Percentiles rank a stretch among this genome's conserved stretches.
Evolutionary conservation across 495 filamentous ascomycete species (phyloP).

Genomic region (Aspergillus mulundensis): DNA sequence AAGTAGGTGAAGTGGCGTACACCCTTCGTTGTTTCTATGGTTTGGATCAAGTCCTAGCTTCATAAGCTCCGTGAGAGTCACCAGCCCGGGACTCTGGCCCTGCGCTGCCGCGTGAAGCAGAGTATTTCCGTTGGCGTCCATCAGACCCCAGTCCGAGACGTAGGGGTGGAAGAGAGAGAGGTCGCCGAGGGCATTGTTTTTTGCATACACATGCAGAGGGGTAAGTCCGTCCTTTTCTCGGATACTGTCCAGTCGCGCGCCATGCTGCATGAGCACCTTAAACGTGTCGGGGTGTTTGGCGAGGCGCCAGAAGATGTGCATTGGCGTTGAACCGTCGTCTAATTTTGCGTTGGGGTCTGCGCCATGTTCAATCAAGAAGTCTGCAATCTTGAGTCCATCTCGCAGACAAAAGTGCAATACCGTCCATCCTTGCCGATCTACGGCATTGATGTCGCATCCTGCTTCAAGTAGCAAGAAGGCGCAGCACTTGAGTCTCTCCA

Average conservation of each 20-base stretch:
- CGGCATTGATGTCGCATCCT: constrained; percentile 2
- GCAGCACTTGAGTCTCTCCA: not conserved
- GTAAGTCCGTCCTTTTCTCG: not conserved
- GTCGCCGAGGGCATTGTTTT: not conserved
- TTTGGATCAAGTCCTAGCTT: constrained; percentile 14
- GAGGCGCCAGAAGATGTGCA: not conserved
- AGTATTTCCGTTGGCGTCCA: constrained; percentile 15
- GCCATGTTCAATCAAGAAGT: not conserved
- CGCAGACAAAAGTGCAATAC: not conserved
- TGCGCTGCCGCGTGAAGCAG: constrained; percentile 21
- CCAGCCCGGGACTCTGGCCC: not conserved
- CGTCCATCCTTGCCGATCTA: not conserved
- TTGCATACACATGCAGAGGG: not conserved
- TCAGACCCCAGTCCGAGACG: constrained; percentile 15
- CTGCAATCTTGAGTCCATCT: not conserved
- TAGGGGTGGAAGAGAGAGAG: not conserved
- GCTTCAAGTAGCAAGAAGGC: not conserved
- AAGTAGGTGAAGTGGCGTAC: constrained; percentile 13
- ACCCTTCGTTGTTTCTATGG: constrained; percentile 16
- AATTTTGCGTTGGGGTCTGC: not conserved
- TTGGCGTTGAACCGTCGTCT: not conserved
- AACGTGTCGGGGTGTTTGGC: not conserved
- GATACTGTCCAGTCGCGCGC: not conserved
- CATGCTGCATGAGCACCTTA: not conserved
- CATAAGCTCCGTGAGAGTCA: constrained; percentile 13